Evolutionary conservation across 169 alveolate species (phyloP), one percentile per base, ranked within the genome.

Genomic region (Hepatocystis sp.): DNA sequence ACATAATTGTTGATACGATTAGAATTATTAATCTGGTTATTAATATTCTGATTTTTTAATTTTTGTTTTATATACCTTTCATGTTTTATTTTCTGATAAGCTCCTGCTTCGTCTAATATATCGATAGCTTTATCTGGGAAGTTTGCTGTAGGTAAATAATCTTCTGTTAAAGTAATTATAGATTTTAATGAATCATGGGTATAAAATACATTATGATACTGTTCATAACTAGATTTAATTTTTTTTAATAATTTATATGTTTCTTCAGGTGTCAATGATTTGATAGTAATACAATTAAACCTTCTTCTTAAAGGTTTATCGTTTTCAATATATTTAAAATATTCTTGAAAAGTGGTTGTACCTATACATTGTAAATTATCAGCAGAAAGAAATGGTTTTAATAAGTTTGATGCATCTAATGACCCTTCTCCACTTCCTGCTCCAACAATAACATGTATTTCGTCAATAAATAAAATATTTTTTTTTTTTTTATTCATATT

Each of bases 271-370:
- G 92, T 19, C 8, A 96, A 95, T 42, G 92, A 96, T 5, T 93
- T 91, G 23, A 96, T 93, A 25, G 88, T 51, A 63, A 96, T 93
- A 15, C 97, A 95, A 46, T 94, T 95, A 88, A 96, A 94, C 19
- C 98, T 90, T 23, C 98, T 92, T 40, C 94, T 94, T 51, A 96
- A 67, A 2, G 98, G 97, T 11, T 95, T 92, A 78, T 96, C 98
- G 60, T 71, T 84, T 64, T 92, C 95, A 17, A 92, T 88, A 76
- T 90, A 85, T 66, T 90, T 92, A 2, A 85, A 63, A 55, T 93
- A 92, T 34, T 91, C 96, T 66, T 84, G 81, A 13, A 91, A 92
- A 19, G 95, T 92, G 2, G 95, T 92, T 4, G 92, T 88, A 4
- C 93, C 95, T n/a, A 92, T 90, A 64, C 95, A 92, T 27, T 92